Evolutionary conservation across 805 yeast species (phyloP).

Genomic region (Sugiyamaella qingdaonensis): DNA sequence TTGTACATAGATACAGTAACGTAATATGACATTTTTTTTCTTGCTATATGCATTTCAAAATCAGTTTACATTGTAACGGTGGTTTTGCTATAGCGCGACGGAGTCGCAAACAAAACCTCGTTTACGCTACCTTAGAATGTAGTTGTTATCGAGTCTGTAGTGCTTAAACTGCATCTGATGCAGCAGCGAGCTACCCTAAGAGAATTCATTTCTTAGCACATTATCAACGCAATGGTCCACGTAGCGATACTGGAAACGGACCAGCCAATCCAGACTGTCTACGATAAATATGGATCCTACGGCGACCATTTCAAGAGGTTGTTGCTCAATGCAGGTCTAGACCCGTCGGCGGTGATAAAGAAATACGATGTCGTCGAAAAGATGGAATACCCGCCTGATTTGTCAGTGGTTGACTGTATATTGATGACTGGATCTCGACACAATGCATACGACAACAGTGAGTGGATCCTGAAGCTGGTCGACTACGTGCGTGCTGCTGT

Average conservation of each 20-base stretch:
- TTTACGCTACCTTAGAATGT: no score
- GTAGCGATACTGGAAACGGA: neutral
- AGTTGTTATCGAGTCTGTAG: no score
- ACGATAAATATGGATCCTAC: slow-evolving; percentile 30
- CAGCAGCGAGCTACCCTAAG: no score
- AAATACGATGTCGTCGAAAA: slow-evolving; percentile 30
- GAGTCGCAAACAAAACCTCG: no score
- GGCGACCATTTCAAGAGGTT: slow-evolving; percentile 30
- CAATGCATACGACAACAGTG: slow-evolving; percentile 32
- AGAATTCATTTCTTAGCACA: no score
- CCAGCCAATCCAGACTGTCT: neutral
- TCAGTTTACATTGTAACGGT: no score
- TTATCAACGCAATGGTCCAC: neutral
- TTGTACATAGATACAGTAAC: no score
- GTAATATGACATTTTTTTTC: no score
- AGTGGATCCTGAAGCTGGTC: slow-evolving; percentile 35
- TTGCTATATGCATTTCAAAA: no score
- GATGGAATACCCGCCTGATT: slow-evolving; percentile 26
- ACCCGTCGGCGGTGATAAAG: slow-evolving; percentile 15
- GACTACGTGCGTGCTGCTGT: slow-evolving; percentile 25
- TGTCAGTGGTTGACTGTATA: slow-evolving; percentile 28
- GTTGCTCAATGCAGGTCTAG: slow-evolving; percentile 27
- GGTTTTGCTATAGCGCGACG: no score
- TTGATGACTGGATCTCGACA: slow-evolving; percentile 38
- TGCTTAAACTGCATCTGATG: no score